phyloP scores from a whole-genome alignment of 352 stramenopile species.

The Phytopythium ostracodes region DNA sequence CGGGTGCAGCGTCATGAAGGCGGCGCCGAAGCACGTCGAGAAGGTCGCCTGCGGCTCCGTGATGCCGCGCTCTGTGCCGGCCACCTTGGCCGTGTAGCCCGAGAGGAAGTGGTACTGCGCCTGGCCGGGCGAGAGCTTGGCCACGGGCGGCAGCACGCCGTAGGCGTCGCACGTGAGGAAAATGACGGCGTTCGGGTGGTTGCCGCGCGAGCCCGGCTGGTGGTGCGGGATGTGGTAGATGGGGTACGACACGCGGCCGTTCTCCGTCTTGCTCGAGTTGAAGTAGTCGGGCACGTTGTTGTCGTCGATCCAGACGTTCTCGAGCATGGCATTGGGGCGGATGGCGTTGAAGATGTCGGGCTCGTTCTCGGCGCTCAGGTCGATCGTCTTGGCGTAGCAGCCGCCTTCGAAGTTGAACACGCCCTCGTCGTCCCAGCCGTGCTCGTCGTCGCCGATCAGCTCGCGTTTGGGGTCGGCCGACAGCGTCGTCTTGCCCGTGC shows the following conservation, averaged over 20 bases:
- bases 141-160: conserved; percentile 96
- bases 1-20: conserved; percentile 96
- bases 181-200: conserved; percentile 96
- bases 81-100: conserved; percentile 98
- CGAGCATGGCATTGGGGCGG: conserved; percentile 94
- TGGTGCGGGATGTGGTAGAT: conserved; percentile 98
- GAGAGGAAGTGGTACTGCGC: conserved; percentile 99
- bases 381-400: conserved; percentile 99
- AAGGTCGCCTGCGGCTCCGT: conserved; percentile 96
- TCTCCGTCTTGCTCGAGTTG: conserved; percentile 96
- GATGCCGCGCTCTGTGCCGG: conserved; percentile 96
- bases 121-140: conserved; percentile 91
- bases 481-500: conserved; percentile 90
- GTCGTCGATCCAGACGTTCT: conserved; percentile 93
- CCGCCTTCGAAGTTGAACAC: conserved; percentile 99
- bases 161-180: conserved; percentile 99
- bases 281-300: conserved; percentile 92
- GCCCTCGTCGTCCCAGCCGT: conserved; percentile 97
- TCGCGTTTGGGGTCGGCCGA: conserved; percentile 87
- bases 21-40: conserved; percentile 96
- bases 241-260: conserved; percentile 98
- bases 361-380: conserved; percentile 94
- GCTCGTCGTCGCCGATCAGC: conserved; percentile 88
- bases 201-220: conserved; percentile 82
- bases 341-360: conserved; percentile 98